Evolutionary conservation across 768 basidiomycete species (phyloP), one percentile per base, ranked within the genome.

Genomic region (Trametes cubensis): DNA sequence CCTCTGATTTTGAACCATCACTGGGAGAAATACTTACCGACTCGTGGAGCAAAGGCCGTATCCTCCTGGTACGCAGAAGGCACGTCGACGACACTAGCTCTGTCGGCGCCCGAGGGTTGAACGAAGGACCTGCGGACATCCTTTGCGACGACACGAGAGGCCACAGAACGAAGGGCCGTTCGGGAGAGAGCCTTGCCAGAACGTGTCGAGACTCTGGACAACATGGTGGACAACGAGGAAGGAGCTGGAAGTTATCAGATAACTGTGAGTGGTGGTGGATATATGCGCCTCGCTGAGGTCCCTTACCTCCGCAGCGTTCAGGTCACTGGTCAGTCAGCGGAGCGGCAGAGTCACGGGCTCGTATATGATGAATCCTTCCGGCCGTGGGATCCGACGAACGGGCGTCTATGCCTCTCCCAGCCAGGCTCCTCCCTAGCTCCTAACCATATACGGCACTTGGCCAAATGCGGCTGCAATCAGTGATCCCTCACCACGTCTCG

Each of bases 41-140:
- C 77, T 64, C 87, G 77, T 20, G 91, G 92, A 20, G 88, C 71
- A 65, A 92, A 86, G n/a, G 71, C 89, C 82, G 64, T 68, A 62
- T 89, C 87, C 63, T 87, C 86, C 67, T 85, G 81, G 72, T 89
- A 90, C 4, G 84, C 81, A 39, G 88, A 84, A 23, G 92, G 92
- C 26, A 92, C 79, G 65, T 94, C 91, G 66, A 93, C 86, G 55
- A 94, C 83, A 69, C 85, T 91, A 28, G 92, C 92, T 71, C 90
- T 81, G 75, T 92, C 91, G 57, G 92, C 85, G 60, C 84, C 83
- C 5, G 92, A 92, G 15, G 92, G 92, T 69, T 92, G 90, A 40
- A 93, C 90, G 64, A 91, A 88, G 6, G 81, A 74, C 64, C 92
- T 80, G 64, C 79, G 79, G 45, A 77, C 67, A 60, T 66, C 61